These are phyloP conservation scores for Saccharomyces hybrid DNA, from an alignment of 1,139 yeast species.

Conservation along the genomic window DNA sequence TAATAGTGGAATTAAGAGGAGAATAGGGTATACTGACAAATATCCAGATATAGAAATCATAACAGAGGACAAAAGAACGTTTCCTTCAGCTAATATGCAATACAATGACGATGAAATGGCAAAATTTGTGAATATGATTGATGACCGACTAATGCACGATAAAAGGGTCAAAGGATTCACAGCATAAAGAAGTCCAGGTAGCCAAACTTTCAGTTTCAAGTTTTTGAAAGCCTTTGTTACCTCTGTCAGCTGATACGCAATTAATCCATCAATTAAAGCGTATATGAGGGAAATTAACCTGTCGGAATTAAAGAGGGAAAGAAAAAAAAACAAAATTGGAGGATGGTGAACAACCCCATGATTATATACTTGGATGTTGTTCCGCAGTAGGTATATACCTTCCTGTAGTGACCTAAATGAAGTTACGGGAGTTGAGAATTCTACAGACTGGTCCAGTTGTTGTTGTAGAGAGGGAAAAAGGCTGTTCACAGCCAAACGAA, in stretches of 20 bases:
- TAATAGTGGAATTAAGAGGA: slow-evolving; percentile 49
- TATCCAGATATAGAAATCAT: slow-evolving; percentile 59
- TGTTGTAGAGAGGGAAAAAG: slow-evolving; percentile 23
- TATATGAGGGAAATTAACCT: slow-evolving; percentile 14
- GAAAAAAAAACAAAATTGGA: slow-evolving; percentile 54
- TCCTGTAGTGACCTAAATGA: slow-evolving; percentile 51
- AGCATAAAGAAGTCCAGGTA: slow-evolving; percentile 58
- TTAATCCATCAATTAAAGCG: slow-evolving; percentile 35
- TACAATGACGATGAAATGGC: slow-evolving; percentile 46
- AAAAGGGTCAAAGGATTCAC: slow-evolving; percentile 74
- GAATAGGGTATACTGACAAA: slow-evolving; percentile 54
- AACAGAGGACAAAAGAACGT: slow-evolving; percentile 42
- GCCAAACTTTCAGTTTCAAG: too few species aligned
- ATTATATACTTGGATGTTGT: slow-evolving; percentile 59
- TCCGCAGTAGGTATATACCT: slow-evolving; percentile 63
- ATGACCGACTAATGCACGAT: slow-evolving; percentile 63
- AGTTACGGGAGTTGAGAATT: slow-evolving; percentile 45
- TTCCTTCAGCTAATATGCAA: slow-evolving; percentile 36
- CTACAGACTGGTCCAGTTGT: slow-evolving; percentile 49
- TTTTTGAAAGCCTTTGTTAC: too few species aligned
- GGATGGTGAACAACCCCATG: slow-evolving; percentile 88
- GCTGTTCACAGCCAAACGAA: slow-evolving; percentile 15
- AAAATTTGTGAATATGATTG: slow-evolving; percentile 53
- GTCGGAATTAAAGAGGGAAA: slow-evolving; percentile 35
- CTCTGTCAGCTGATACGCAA: slow-evolving; percentile 33